These are phyloP conservation scores for Nemania sp. DNA, from an alignment of 2,329 filamentous ascomycete genomes.

Conservation along the genomic window DNA sequence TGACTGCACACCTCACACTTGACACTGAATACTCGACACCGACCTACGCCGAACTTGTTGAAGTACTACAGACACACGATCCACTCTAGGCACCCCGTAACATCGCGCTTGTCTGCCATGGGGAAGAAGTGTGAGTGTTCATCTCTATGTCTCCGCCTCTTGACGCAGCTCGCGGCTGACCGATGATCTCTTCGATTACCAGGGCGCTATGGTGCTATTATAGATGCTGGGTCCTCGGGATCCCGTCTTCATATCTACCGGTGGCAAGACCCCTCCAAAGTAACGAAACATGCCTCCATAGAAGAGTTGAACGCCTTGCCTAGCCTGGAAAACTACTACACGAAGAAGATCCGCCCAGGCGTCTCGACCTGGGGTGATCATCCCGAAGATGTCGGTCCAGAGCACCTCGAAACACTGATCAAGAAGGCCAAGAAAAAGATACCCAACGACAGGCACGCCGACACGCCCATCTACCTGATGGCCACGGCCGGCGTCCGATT, in stretches of 20 bases:
- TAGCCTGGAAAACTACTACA: slow-evolving; percentile 81
- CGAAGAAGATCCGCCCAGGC: slow-evolving; percentile 91
- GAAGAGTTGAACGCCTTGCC: slow-evolving; percentile 72
- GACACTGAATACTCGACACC: no score
- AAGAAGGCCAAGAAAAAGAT: slow-evolving; percentile 81
- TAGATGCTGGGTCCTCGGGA: slow-evolving; percentile 97
- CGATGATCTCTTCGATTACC: slow-evolving; percentile 17
- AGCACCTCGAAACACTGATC: slow-evolving; percentile 80
- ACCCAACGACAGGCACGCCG: slow-evolving; percentile 72
- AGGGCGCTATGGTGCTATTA: slow-evolving; percentile 86
- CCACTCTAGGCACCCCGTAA: neutral
- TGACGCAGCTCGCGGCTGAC: slow-evolving; percentile 7
- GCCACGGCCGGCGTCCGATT: slow-evolving; percentile 95
- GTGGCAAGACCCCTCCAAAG: slow-evolving; percentile 79
- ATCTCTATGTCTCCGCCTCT: neutral
- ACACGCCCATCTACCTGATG: slow-evolving; percentile 93
- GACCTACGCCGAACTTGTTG: neutral
- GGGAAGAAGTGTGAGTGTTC: slow-evolving; percentile 39
- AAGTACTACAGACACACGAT: neutral
- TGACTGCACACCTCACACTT: neutral
- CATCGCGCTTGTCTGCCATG: slow-evolving; percentile 29
- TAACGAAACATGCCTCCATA: slow-evolving; percentile 62
- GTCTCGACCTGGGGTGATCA: slow-evolving; percentile 87
- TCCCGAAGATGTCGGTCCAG: slow-evolving; percentile 75
- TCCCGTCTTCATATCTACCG: slow-evolving; percentile 93